phyloP scores from a whole-genome alignment of 139 green algal species.

The Tetraselmis chui region DNA sequence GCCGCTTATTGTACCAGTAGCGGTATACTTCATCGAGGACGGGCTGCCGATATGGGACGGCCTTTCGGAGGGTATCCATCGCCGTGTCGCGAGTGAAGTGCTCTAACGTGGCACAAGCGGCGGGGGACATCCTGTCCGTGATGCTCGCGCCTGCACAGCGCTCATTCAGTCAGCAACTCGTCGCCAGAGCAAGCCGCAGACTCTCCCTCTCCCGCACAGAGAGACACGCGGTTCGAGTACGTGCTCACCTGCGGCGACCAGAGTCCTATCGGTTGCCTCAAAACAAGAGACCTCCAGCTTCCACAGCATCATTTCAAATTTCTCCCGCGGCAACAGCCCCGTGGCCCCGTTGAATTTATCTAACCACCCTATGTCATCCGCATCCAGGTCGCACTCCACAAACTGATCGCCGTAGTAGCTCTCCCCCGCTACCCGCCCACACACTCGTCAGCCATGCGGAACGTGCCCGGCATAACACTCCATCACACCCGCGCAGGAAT shows the following conservation, averaged over 20 bases:
- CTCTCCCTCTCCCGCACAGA: constrained; percentile 19
- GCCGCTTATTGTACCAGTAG: constrained; percentile 86
- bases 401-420: constrained; percentile 41
- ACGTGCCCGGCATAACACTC: too few species aligned
- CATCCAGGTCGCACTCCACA: constrained; percentile 94
- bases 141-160: background rate
- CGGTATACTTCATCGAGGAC: constrained; percentile 67
- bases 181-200: background rate
- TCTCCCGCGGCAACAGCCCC: constrained; percentile 27
- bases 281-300: constrained; percentile 76
- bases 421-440: constrained; percentile 37
- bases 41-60: constrained; percentile 5
- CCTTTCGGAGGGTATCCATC: constrained; percentile 39
- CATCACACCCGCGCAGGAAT: too few species aligned
- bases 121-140: constrained; percentile 1
- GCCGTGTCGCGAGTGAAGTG: constrained; percentile 61
- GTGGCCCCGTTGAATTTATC: constrained; percentile 62
- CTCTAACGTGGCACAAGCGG: constrained; percentile 51
- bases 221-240: background rate
- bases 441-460: too few species aligned
- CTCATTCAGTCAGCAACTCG: background rate
- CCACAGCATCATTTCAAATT: constrained; percentile 71
- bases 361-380: constrained; percentile 89
- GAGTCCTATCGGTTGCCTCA: constrained; percentile 46
- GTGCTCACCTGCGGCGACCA: constrained; percentile 27